phyloP scores from a whole-genome alignment of 495 filamentous ascomycete genomes.

The Terfezia boudieri region DNA sequence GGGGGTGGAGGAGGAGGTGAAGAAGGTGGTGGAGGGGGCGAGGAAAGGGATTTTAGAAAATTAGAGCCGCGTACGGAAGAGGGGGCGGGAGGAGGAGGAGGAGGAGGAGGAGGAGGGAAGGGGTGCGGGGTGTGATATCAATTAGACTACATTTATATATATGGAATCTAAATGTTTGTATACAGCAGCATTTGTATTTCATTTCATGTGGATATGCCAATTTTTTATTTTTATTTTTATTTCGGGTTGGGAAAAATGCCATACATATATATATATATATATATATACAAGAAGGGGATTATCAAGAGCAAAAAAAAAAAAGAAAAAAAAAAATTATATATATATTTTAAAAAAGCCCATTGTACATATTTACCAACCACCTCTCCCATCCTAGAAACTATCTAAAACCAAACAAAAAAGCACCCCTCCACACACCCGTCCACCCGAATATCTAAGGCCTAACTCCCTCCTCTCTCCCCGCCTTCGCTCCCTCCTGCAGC shows the following conservation, averaged over 20 bases:
- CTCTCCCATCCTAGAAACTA: not conserved
- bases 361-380: not conserved
- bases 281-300: not conserved
- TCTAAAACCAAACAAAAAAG: too few relatives aligned
- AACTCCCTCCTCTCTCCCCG: not conserved
- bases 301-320: too few relatives aligned
- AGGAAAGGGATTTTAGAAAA: conserved; percentile 11
- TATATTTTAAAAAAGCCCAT: not conserved
- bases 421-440: not conserved
- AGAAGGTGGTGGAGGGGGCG: conserved; percentile 12
- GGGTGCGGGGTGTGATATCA: too few relatives aligned
- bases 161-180: too few relatives aligned
- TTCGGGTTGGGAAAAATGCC: not conserved
- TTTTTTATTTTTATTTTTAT: not conserved
- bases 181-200: too few relatives aligned
- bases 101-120: too few relatives aligned
- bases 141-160: too few relatives aligned
- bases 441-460: not conserved
- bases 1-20: conserved; percentile 7
- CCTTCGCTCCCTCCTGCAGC: too few relatives aligned
- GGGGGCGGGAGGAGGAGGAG: too few relatives aligned
- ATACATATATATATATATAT: too few relatives aligned
- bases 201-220: too few relatives aligned
- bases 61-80: not conserved
- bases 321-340: too few relatives aligned